Evolutionary conservation across 2,329 filamentous ascomycete species (phyloP), one percentile per base, ranked within the genome.

Genomic region (Diaporthe citrichinensis): DNA sequence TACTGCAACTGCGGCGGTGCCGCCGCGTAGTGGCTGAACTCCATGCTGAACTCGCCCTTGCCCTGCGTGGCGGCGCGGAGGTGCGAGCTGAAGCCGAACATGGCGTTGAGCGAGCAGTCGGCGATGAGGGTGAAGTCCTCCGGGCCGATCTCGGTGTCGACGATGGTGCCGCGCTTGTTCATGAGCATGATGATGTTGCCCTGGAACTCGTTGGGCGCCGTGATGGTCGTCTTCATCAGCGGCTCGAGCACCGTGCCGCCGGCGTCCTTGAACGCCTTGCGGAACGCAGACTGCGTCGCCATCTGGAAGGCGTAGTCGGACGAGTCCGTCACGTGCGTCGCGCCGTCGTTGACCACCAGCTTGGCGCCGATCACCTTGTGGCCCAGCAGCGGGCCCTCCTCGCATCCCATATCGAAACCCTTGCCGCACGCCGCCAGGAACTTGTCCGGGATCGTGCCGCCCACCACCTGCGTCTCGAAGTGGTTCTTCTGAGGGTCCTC

Each of bases 41-140:
- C 97, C 97, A 99, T 98, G 81, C 91, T 94, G 83, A 98, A 99
- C 87, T 99, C 97, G 81, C 97, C 97, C 90, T 99, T 99, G 77
- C 97, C 97, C 87, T 99, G 97, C 2, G 96, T 98, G 31, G 96
- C 94, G 20, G 97, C 97, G 80, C 97, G 91, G 79, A 99, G 86
- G 85, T 98, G 94, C 57, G 93, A 94, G 81, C 93, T 96, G 87
- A 99, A 98, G 78, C 97, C 97, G 84, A 99, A 99, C 97, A 99
- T 99, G 84, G 93, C 92, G 84, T 98, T 98, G 83, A 99, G 86
- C 83, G 93, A 96, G 88, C 95, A 98, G 86, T 98, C 97, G 36
- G 95, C 96, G 74, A 93, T 92, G 75, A 98, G 90, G 8, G 95
- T 98, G 82, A 99, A 98, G 82, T 99, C 97, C 82, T 99, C 97